Evolutionary conservation across 2,329 filamentous ascomycete genomes (phyloP), one percentile per base, ranked within the genome.

Genomic region (Curvularia eragrostidis): DNA sequence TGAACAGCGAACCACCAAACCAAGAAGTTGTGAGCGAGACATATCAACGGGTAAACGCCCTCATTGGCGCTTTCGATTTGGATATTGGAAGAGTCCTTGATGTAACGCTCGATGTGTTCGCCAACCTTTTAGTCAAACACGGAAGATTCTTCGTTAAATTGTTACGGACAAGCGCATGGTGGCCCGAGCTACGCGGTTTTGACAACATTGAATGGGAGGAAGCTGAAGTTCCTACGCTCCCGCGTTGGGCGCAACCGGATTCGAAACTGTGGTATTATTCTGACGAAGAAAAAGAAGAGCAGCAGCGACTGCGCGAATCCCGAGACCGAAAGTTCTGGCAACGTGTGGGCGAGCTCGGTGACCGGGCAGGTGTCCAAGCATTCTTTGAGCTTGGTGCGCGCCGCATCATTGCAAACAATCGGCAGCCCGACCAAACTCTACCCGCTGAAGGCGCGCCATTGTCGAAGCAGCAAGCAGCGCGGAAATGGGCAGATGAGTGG

Each of bases 51-150:
- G 89, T 99, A 62, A 97, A 97, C 77, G 94, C 91, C 15, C 85
- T 99, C 68, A 96, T 99, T 64, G 95, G 95, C 55, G 95, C 95
- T 7, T 99, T 99, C 72, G 94, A 99, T 76, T 84, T 99, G 61
- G 95, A 99, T 74, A 95, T 97, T 36, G 96, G 95, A 48, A 87
- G 96, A 70, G 94, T 96, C 4, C 84, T 99, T 10, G 95, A 99
- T 75, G 92, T 98, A 21, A 96, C 93, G 0, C 84, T 99, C 18
- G 95, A 99, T 73, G 93, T 98, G 30, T 97, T 96, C 72, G 95
- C 95, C 1, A 92, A 93, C 12, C 89, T 96, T 0, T 85, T 99
- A 51, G 91, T 99, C 69, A 96, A 96, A 72, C 92, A 97, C 65
- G 93, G 89, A 74, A 88, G 90, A 30, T 99, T 98, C 79, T 98